phyloP scores from a whole-genome alignment of 2,329 filamentous ascomycete species.

The Penicillium rolfsii region DNA sequence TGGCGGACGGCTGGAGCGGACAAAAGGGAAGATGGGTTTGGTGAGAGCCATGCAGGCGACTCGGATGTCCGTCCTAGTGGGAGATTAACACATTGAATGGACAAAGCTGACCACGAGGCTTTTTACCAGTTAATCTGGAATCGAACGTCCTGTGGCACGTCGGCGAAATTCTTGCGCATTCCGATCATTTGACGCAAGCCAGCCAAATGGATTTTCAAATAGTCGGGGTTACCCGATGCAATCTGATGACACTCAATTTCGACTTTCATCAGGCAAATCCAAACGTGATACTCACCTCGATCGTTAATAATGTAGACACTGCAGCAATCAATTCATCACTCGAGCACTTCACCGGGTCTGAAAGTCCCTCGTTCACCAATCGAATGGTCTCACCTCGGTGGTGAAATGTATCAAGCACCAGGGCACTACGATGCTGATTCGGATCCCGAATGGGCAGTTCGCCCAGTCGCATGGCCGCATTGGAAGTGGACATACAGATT shows the following conservation, averaged over 20 bases:
- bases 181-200: slow-evolving; percentile 46
- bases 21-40: slow-evolving; percentile 45
- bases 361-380: slow-evolving; percentile 44
- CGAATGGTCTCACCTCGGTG: slow-evolving; percentile 46
- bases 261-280: not conserved
- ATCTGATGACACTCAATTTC: slow-evolving; percentile 31
- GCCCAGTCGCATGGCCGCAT: slow-evolving; percentile 39
- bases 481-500: slow-evolving; percentile 45
- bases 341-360: slow-evolving; percentile 42
- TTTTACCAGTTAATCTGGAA: slow-evolving; percentile 47
- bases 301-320: slow-evolving; percentile 44
- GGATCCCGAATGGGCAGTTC: slow-evolving; percentile 41
- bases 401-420: slow-evolving; percentile 44
- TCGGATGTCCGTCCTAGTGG: slow-evolving; percentile 45
- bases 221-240: slow-evolving; percentile 44
- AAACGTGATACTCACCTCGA: slow-evolving; percentile 37
- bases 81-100: slow-evolving; percentile 7
- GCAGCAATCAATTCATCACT: slow-evolving; percentile 46
- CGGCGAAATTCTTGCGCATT: slow-evolving; percentile 42
- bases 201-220: slow-evolving; percentile 46
- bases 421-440: slow-evolving; percentile 34
- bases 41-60: slow-evolving; percentile 45
- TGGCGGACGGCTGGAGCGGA: slow-evolving; percentile 40
- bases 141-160: slow-evolving; percentile 42
- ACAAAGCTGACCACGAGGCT: not conserved